Conservation (phyloP, 352 stramenopile genomes). For the Phytopythium cucurbitacearum region DNA sequence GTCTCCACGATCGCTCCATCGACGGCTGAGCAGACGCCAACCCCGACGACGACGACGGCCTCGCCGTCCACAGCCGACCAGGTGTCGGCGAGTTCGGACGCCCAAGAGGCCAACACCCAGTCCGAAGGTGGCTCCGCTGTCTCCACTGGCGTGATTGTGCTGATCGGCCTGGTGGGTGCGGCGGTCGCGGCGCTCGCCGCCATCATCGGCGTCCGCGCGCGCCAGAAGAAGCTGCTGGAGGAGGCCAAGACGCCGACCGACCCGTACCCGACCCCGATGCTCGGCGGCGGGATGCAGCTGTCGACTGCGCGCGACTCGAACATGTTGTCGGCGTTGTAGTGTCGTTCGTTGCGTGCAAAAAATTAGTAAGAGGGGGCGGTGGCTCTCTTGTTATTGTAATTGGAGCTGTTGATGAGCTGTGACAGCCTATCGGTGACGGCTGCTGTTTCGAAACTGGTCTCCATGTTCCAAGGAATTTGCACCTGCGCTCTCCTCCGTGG, state of each 20-base stretch:
- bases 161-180: conserved; percentile 30
- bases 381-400: background rate
- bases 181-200: conserved; percentile 34
- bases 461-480: too few species aligned
- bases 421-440: too few species aligned
- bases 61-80: conserved; percentile 9
- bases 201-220: conserved; percentile 32
- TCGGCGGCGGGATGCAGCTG: conserved; percentile 11
- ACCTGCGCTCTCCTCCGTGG: too few species aligned
- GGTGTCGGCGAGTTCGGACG: conserved; percentile 7
- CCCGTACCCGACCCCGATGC: conserved; percentile 20
- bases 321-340: conserved; percentile 13
- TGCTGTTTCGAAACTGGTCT: too few species aligned
- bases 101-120: conserved; percentile 24
- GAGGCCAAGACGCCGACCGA: conserved; percentile 38
- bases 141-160: conserved; percentile 28
- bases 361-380: background rate
- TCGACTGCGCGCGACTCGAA: conserved; percentile 15
- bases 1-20: conserved; percentile 2
- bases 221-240: conserved; percentile 40
- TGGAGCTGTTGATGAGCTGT: too few species aligned
- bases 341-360: background rate
- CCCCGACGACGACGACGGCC: conserved; percentile 10
- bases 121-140: conserved; percentile 12
- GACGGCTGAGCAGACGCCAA: conserved; percentile 6